A percentile compares a stretch with the other conserved stretches of the same genome.
phyloP scores from a whole-genome alignment of 2,329 filamentous ascomycete genomes.

The Fusarium caatingaense region DNA sequence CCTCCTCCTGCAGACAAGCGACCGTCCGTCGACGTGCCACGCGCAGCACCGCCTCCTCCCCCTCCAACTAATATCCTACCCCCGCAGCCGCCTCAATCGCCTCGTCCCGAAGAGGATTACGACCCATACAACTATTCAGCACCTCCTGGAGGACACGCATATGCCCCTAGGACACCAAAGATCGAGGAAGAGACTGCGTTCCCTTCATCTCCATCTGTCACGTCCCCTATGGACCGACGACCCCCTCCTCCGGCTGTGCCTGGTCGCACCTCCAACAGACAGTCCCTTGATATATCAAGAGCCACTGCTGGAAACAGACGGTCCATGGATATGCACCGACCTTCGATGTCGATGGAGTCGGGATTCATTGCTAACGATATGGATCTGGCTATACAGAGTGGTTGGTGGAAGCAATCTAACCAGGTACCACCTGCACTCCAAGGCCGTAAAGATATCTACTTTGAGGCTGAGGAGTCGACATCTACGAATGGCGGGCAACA shows the following conservation, averaged over 20 bases:
- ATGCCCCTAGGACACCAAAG: constrained; percentile 51
- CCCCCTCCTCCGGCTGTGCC: constrained; percentile 54
- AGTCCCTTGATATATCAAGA: constrained; percentile 53
- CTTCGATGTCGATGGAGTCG: constrained; percentile 78
- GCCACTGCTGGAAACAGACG: constrained; percentile 58
- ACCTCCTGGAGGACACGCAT: constrained; percentile 48
- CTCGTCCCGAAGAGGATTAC: constrained; percentile 72
- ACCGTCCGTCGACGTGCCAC: constrained; percentile 76
- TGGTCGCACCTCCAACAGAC: constrained; percentile 43
- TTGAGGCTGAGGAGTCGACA: constrained; percentile 82
- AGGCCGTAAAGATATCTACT: constrained; percentile 83
- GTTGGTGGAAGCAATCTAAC: constrained; percentile 90
- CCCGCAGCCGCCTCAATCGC: constrained; percentile 53
- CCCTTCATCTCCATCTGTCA: constrained; percentile 58
- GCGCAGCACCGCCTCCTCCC: constrained; percentile 76
- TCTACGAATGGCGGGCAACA: constrained; percentile 76
- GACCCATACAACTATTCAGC: constrained; percentile 71
- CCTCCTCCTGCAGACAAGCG: constrained; percentile 70
- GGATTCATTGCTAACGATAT: constrained; percentile 90
- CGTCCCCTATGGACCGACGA: constrained; percentile 60
- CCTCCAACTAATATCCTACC: constrained; percentile 69
- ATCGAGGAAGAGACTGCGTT: constrained; percentile 62
- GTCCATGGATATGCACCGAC: constrained; percentile 81
- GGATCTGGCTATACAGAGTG: constrained; percentile 77
- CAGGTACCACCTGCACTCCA: constrained; percentile 85